These are phyloP conservation scores for Lyophyllum semitale DNA, from an alignment of 768 basidiomycete genomes.

Conservation along the genomic window DNA sequence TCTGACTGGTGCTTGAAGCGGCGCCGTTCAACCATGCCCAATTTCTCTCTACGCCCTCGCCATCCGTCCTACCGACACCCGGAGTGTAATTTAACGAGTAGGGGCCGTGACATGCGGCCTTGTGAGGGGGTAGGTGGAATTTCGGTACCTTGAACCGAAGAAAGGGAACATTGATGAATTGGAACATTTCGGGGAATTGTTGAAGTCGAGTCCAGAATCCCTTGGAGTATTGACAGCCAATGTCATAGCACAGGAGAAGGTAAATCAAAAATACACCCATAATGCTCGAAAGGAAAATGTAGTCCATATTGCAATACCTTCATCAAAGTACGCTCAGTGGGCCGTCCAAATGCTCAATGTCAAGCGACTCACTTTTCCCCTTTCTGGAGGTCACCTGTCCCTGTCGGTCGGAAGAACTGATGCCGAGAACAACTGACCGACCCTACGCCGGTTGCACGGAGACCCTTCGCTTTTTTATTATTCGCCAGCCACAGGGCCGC, in stretches of 20 bases:
- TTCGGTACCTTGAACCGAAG: background rate
- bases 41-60: slow-evolving; percentile 20
- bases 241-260: slow-evolving; percentile 30
- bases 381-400: too few relatives aligned
- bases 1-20: slow-evolving; percentile 15
- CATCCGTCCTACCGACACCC: background rate
- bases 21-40: slow-evolving; percentile 29
- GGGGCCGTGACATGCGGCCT: slow-evolving; percentile 7
- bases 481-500: slow-evolving; percentile 24
- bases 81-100: slow-evolving; percentile 12
- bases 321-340: background rate
- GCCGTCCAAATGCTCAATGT: background rate
- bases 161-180: background rate
- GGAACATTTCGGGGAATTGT: background rate
- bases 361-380: too few relatives aligned
- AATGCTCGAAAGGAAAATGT: background rate
- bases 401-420: background rate
- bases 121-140: too few relatives aligned
- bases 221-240: slow-evolving; percentile 30
- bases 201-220: slow-evolving; percentile 19
- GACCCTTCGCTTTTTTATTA: slow-evolving; percentile 20
- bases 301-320: slow-evolving; percentile 2
- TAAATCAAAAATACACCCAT: background rate
- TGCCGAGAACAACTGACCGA: slow-evolving; percentile 19
- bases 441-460: slow-evolving; percentile 24